phyloP scores from a whole-genome alignment of 768 basidiomycete species.

The Suillus bovinus region DNA sequence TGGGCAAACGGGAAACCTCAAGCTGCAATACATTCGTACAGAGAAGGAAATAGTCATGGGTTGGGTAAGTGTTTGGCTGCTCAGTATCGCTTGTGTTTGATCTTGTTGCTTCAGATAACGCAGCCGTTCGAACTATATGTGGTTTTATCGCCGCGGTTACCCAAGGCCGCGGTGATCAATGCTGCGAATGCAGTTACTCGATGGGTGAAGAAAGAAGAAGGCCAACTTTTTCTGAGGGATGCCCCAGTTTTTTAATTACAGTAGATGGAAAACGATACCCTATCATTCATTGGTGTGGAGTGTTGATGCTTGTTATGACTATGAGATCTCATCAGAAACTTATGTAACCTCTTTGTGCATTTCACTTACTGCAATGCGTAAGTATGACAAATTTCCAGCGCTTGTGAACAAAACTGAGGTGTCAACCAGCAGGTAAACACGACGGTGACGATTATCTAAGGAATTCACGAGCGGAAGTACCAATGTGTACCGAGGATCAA shows the following conservation, averaged over 20 bases:
- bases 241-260: constrained; percentile 80
- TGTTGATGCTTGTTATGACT: not conserved
- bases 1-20: constrained; percentile 75
- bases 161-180: constrained; percentile 84
- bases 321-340: not conserved
- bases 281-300: not conserved
- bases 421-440: no score
- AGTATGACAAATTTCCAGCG: no score
- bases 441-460: no score
- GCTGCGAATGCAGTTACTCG: constrained; percentile 87
- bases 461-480: no score
- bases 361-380: not conserved
- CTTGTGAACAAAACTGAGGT: no score
- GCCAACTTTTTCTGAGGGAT: constrained; percentile 76
- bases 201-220: constrained; percentile 92
- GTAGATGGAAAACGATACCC: not conserved
- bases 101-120: constrained; percentile 62
- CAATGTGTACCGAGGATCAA: no score
- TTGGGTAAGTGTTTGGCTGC: constrained; percentile 64
- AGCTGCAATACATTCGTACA: constrained; percentile 85
- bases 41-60: constrained; percentile 89
- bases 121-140: constrained; percentile 93
- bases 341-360: not conserved
- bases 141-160: constrained; percentile 74
- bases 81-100: not conserved